Evolutionary conservation across 441 rosid species (phyloP), one percentile per base, ranked within the genome.

Genomic region (Populus hybrid): DNA sequence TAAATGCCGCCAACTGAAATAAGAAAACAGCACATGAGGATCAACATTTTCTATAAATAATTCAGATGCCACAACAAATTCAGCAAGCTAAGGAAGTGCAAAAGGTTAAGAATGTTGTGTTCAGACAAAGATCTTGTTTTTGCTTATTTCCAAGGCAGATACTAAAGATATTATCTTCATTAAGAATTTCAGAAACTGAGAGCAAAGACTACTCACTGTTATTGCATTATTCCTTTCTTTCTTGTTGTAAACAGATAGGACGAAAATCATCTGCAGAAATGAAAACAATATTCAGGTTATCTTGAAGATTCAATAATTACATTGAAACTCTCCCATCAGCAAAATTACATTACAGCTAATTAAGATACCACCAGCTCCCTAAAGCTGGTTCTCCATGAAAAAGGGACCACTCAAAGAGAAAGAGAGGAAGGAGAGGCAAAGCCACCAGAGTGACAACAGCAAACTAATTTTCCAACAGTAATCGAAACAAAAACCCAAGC

Each of bases 1-100:
- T 97, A 87, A 97, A 97, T 78, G 99, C 99, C 71, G 99, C 98
- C 99, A 97, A 93, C 99, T 97, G 85, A 76, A 77, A 85, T 18
- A 66, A 81, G 64, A 86, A 81, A 76, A 85, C 50, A 69, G 68
- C 69, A 72, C 73, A 80, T 18, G 77, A 71, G 69, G 63, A 83
- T 80, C 77, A 84, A 7, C 68, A 67, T 75, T 38, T 72, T 69
- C 74, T 42, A 42, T 0, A 42, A 42, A 42, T 11, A 42, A 42
- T 42, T 42, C 14, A 9, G 50, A 11, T 3, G 50, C 50, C 50
- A 42, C 50, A 42, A 42, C 50, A 42, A 42, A 42, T 42, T 42
- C 50, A 42, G 50, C 50, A 42, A 42, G 46, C 16, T 42, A 42
- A 42, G 14, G 50, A 42, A 42, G 50, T 42, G 50, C 50, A 42